Percentiles rank a stretch among this genome's conserved stretches.
phyloP scores from a whole-genome alignment of 2,329 filamentous ascomycete species.

The Alternaria incomplexa region DNA sequence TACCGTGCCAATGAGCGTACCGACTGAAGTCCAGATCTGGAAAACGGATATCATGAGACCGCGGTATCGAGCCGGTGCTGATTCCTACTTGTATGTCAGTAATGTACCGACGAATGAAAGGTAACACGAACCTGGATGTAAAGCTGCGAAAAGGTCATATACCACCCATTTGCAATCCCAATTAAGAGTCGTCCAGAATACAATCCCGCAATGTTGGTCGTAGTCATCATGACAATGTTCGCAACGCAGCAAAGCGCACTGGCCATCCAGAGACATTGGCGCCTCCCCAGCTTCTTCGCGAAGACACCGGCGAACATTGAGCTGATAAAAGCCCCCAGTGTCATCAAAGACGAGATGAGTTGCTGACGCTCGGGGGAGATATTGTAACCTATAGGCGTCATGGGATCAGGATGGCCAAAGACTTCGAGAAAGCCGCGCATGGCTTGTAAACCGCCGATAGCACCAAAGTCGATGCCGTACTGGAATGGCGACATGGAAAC shows the following conservation, averaged over 20 bases:
- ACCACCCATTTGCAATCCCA: slow-evolving; percentile 58
- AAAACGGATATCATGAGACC: slow-evolving; percentile 58
- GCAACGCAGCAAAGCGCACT: slow-evolving; percentile 57
- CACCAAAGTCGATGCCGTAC: slow-evolving; percentile 60
- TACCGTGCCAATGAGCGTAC: slow-evolving; percentile 53
- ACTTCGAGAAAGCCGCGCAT: slow-evolving; percentile 58
- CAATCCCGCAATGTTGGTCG: slow-evolving; percentile 58
- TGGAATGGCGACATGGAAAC: slow-evolving; percentile 60
- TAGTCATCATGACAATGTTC: slow-evolving; percentile 61
- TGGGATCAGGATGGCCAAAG: slow-evolving; percentile 40
- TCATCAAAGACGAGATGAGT: slow-evolving; percentile 56
- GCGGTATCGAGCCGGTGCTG: slow-evolving; percentile 57
- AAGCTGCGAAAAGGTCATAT: slow-evolving; percentile 62
- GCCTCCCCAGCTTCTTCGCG: slow-evolving; percentile 49
- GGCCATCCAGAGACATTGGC: slow-evolving; percentile 55
- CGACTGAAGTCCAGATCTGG: slow-evolving; percentile 57
- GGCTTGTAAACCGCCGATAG: slow-evolving; percentile 59
- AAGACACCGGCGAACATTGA: slow-evolving; percentile 48
- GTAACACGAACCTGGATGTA: slow-evolving; percentile 53
- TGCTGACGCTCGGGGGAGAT: slow-evolving; percentile 51
- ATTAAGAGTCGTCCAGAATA: slow-evolving; percentile 64
- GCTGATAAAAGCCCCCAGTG: slow-evolving; percentile 53
- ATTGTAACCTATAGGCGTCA: slow-evolving; percentile 52
- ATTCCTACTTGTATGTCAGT: slow-evolving; percentile 42
- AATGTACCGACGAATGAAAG: not conserved